Evolutionary conservation across 305 asterid species (phyloP), one percentile per base, ranked within the genome.

Genomic region (Fraxinus nigra): DNA sequence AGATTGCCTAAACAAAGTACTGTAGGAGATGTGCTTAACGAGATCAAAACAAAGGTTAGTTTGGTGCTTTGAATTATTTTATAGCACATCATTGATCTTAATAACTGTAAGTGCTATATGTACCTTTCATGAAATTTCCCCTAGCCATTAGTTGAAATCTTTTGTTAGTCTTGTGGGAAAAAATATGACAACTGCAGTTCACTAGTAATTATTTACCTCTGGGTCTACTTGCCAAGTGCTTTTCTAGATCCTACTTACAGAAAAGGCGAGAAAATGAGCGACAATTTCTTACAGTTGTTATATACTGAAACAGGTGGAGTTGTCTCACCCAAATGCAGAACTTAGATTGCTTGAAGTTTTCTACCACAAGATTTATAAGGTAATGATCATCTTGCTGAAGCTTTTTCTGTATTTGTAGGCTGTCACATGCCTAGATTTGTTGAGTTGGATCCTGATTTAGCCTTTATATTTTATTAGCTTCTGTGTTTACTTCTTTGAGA

Each of bases 1-100:
- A 89, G 94, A 82, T 85, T 90, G 85, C 97, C 92, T 77, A 92
- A 90, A 83, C 94, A 89, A 84, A 89, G 93, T 83, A 89, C 86
- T 78, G 92, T 92, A 67, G 94, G 89, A 43, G 95, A 92, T 89
- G 93, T 92, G 81, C 95, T 90, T 76, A 87, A 90, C 84, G 97
- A 92, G 80, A 89, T 91, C 84, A 91, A 89, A 86, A 79, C 92
- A 81, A 92, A 93, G 97, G 96, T 89, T 82, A 79, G 75, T 75
- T 80, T 22, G 28, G 20, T 81, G 82, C 74, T 78, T 38, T 16
- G 59, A 54, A 51, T 18, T 72, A 16, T 83, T 70, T 75, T 80
- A 26, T 73, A 79, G 30, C 72, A 75, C 13, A 46, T n/a, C 65
- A 28, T 43, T 38, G n/a, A 6, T 32, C 13, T 65, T 51, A 30